Conservation (phyloP, 2,329 filamentous ascomycete genomes). For the Colletotrichum sp. region DNA sequence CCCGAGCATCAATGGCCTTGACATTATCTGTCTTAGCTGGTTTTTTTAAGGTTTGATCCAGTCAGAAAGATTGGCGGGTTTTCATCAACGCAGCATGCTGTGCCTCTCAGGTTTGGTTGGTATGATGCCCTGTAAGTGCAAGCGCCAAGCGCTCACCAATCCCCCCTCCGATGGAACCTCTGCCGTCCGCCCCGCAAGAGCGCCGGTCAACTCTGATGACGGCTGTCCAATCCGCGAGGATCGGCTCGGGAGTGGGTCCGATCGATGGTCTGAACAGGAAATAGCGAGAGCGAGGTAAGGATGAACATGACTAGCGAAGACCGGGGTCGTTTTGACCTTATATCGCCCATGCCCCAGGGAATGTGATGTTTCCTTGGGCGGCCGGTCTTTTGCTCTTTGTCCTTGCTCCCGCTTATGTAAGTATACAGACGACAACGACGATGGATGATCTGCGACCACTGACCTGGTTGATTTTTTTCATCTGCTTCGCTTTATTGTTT, state of each 20-base stretch:
- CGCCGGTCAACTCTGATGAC: neutral
- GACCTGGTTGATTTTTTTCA: neutral
- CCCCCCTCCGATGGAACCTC: neutral
- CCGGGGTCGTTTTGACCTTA: neutral
- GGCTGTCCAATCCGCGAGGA: neutral
- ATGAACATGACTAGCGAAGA: neutral
- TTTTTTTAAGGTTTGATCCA: neutral
- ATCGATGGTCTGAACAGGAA: neutral
- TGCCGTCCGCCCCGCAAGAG: neutral
- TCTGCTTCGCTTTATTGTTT: neutral
- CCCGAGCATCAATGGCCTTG: neutral
- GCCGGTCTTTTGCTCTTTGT: neutral
- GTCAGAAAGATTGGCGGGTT: neutral
- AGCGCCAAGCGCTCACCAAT: neutral
- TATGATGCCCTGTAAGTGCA: neutral
- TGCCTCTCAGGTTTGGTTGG: neutral
- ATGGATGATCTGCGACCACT: neutral
- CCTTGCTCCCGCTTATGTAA: constrained; percentile 2
- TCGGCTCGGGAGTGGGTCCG: neutral
- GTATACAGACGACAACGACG: neutral
- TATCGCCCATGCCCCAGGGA: neutral
- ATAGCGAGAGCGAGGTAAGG: neutral
- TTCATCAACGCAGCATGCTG: neutral
- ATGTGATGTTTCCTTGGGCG: neutral
- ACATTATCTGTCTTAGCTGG: neutral